Conservation (phyloP, 2,329 filamentous ascomycete genomes). For the Fusarium subglutinans region DNA sequence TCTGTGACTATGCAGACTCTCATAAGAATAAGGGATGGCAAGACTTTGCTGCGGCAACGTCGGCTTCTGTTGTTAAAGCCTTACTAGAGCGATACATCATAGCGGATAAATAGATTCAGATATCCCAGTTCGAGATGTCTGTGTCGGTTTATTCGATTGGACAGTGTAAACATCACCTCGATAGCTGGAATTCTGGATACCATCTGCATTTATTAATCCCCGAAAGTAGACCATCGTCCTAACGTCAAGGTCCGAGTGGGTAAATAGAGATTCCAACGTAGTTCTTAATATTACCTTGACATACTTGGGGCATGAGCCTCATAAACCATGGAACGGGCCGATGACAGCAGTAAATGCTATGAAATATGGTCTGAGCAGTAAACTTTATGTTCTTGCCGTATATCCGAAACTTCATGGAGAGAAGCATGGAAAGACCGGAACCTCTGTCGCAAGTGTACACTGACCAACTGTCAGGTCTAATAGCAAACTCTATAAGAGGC, state of each 20-base stretch:
- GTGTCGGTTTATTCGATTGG: no score
- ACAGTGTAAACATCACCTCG: fast-evolving
- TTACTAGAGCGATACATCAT: background rate
- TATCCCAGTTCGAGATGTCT: fast-evolving
- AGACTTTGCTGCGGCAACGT: background rate
- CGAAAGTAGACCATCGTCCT: background rate
- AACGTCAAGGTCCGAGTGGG: fast-evolving
- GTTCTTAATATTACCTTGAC: no score
- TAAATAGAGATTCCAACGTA: fast-evolving
- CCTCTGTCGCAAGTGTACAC: background rate
- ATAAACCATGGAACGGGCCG: background rate
- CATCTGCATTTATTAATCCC: background rate
- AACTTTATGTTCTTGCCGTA: background rate
- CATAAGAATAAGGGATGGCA: background rate
- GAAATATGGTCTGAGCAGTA: background rate
- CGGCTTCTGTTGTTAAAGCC: background rate
- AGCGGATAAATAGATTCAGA: background rate
- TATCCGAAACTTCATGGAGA: background rate
- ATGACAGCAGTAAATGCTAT: no score
- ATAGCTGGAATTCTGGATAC: fast-evolving
- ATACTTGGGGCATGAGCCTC: fast-evolving
- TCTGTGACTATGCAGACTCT: conserved; percentile 1
- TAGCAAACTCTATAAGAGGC: no score
- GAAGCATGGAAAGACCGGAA: no score
- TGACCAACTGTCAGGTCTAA: background rate